Evolutionary conservation across 2,329 filamentous ascomycete species (phyloP).

Genomic region (Claviceps sorghi): DNA sequence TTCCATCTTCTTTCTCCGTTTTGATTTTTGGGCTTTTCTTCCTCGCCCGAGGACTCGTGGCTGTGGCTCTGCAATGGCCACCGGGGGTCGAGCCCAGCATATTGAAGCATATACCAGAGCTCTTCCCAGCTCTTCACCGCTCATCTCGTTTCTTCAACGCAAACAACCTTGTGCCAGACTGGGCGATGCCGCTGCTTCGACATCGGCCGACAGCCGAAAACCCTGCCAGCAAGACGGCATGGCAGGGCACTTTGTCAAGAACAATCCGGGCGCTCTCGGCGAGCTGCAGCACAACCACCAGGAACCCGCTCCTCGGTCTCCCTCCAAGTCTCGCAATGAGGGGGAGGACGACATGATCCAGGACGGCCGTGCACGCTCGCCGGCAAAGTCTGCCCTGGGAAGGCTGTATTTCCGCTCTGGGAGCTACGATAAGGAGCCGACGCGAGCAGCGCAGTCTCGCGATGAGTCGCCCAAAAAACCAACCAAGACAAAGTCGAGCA

Average conservation of each 20-base stretch:
- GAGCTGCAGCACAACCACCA: conserved; percentile 44
- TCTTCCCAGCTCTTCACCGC: conserved; percentile 9
- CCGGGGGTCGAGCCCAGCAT: conserved; percentile 4
- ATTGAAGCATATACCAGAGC: conserved; percentile 5
- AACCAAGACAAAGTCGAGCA: conserved; percentile 70
- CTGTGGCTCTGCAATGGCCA: conserved; percentile 9
- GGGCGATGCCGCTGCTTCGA: conserved; percentile 7
- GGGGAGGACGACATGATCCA: conserved; percentile 12
- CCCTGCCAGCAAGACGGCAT: conserved; percentile 10
- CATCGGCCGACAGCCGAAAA: neutral
- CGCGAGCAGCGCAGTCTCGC: conserved; percentile 21
- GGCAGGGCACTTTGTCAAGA: conserved; percentile 20
- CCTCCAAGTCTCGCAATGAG: conserved; percentile 23
- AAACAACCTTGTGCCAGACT: conserved; percentile 31
- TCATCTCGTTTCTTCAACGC: conserved; percentile 33
- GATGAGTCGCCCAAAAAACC: conserved; percentile 44
- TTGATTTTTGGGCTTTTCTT: neutral
- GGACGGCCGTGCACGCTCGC: neutral
- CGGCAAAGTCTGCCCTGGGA: conserved; percentile 17
- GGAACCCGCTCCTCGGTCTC: conserved; percentile 24
- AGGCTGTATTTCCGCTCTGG: conserved; percentile 30
- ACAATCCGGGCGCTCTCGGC: conserved; percentile 32
- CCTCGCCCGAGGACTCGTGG: neutral
- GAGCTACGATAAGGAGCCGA: conserved; percentile 20
- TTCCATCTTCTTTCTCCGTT: neutral